Evolutionary conservation across 495 filamentous ascomycete genomes (phyloP), one percentile per base, ranked within the genome.

Genomic region (Usnea hakonensis): DNA sequence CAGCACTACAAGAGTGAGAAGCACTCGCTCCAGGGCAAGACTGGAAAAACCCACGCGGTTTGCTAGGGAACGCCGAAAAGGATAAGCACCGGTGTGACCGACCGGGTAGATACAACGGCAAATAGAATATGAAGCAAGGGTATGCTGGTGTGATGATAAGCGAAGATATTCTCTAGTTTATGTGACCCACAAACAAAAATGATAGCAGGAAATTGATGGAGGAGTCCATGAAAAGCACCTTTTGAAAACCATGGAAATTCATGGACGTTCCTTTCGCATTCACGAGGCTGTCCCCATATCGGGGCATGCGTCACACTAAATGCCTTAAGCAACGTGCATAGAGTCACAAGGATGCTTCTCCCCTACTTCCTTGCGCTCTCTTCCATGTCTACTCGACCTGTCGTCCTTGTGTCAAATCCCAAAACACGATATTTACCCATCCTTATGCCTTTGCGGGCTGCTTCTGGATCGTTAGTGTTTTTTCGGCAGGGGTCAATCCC

Each of bases 11-110:
- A 84, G 71, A 80, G 83, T 64, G 90, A 95, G 77, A 85, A 83
- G 70, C 91, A 96, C 73, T 89, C 85, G 38, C 73, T 96, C 73
- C 90, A 95, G 79, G 90, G 90, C 5, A 90, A 91, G 83, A 82
- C 81, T 59, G 90, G 90, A 52, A 96, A 96, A 83, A 90, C 90
- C 16, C 90, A 95, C 72, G 85, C 83, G 38, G 78, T 92, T 59
- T 95, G 90, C 76, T 94, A 86, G 61, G 50, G 32, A 19, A 28
- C 14, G 1, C 2, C 30, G 6, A 50, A 14, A 5, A 13, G 16
- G 26, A 0, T 10, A 23, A 26, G 43, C 43, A 46, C 21, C 26
- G n/a, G 21, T 26, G 21, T n/a, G n/a, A n/a, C n/a, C n/a, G n/a
- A n/a, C n/a, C n/a, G 5, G 43, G 16, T 16, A 17, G 26, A 17